Base-by-base conservation (phyloP, 805 yeast species). In the Yarrowia porcina region DNA sequence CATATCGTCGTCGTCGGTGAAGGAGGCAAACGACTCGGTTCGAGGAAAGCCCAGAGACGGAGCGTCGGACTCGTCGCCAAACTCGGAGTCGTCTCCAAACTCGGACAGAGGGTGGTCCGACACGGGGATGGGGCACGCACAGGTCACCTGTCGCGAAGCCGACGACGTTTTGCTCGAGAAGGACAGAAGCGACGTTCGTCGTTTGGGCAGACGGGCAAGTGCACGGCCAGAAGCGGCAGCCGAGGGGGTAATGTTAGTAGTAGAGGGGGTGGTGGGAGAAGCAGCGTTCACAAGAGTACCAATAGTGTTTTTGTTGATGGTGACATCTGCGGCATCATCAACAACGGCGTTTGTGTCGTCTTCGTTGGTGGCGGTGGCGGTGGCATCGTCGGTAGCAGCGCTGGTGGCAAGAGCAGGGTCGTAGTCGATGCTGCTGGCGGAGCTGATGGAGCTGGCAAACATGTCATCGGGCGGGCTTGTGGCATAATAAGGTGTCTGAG, bases 61-160 rank as follows among this genome's bases (percentile, higher is more conserved):
- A 9, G 33, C 38, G 41, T 30, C 54, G 3, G 66, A 63, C 36
- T 65, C 63, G 38, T 57, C 65, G 13, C 54, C 61, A 39, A 38
- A 59, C 45, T 57, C 62, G 10, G 45, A 63, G 38, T 59, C 66
- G 42, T 54, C 41, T 13, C 63, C 65, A 38, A 27, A 30, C 39
- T 59, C 63, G 23, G 47, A 47, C 12, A 42, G 64, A 9, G 32
- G 45, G 11, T 38, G 61, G 32, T 56, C 59, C 8, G 64, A 60
- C n/a, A 60, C 41, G 15, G 65, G 64, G 25, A 52, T 36, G 25
- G 59, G 59, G 11, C 44, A 35, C 6, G 44, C 42, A 12, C 59
- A 52, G 1, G 59, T 52, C 33, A 52, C 44, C 8, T 35, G 59
- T 15, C 44, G 44, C 33, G 32, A 30, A 8, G 42, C 21, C 25